phyloP scores from a whole-genome alignment of 2,329 filamentous ascomycete species.

The Alternaria angustiovoidea region DNA sequence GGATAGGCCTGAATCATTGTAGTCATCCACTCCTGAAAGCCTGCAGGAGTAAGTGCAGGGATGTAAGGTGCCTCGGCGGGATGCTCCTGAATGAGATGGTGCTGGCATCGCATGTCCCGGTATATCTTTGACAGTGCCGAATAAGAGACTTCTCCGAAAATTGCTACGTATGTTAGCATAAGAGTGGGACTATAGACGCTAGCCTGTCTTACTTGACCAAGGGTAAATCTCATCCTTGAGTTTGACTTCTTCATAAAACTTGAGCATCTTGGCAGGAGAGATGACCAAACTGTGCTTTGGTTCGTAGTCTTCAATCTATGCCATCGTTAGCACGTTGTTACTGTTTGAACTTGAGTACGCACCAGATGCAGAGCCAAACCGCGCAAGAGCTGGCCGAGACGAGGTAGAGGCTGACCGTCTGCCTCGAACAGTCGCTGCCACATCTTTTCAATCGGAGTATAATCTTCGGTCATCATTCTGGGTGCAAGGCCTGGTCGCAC shows the following conservation, averaged over 20 bases:
- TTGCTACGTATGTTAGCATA: conserved; percentile 33
- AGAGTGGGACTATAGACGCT: background rate
- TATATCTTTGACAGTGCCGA: conserved; percentile 56
- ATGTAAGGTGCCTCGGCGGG: conserved; percentile 53
- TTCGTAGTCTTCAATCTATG: conserved; percentile 72
- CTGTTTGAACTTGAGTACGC: conserved; percentile 36
- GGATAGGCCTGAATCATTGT: conserved; percentile 78
- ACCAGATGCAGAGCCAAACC: conserved; percentile 79
- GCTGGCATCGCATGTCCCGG: conserved; percentile 57
- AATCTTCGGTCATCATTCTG: conserved; percentile 48
- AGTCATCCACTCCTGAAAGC: conserved; percentile 70
- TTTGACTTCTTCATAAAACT: conserved; percentile 74
- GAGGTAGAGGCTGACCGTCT: conserved; percentile 70
- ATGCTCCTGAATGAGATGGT: conserved; percentile 58
- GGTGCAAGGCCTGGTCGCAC: conserved; percentile 37
- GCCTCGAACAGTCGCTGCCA: conserved; percentile 80
- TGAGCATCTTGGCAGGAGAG: conserved; percentile 76
- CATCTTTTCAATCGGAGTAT: conserved; percentile 66
- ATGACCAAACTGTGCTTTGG: conserved; percentile 75
- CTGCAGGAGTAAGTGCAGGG: conserved; percentile 57
- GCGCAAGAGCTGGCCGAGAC: conserved; percentile 74
- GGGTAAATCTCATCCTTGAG: conserved; percentile 72
- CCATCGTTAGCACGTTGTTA: conserved; percentile 16
- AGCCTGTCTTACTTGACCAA: conserved; percentile 67
- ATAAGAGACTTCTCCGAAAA: conserved; percentile 55